phyloP scores from a whole-genome alignment of 257 asterid genomes.

The Pogostemon cablin region DNA sequence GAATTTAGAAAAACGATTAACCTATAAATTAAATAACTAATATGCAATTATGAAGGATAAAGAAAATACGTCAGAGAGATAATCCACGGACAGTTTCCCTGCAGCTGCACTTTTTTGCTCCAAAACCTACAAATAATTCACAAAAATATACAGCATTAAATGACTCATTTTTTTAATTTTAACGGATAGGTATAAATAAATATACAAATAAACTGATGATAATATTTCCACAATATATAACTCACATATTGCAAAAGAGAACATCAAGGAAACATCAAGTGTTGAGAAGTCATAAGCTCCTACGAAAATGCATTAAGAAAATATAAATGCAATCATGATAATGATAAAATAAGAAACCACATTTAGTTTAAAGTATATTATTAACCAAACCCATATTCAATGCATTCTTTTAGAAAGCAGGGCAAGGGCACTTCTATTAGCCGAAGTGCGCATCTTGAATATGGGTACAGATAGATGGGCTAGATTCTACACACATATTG shows the following conservation, averaged over 20 bases:
- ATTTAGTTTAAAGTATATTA: neutral
- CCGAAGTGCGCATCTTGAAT: neutral
- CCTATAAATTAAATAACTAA: conserved; percentile 17
- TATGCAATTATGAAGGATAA: conserved; percentile 23
- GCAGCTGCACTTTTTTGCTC: conserved; percentile 56
- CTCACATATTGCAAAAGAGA: neutral
- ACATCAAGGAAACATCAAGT: neutral
- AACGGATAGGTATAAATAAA: neutral
- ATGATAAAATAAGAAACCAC: neutral
- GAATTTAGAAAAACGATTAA: neutral
- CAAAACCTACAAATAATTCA: conserved; percentile 57
- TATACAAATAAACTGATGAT: neutral
- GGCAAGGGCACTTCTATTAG: too few relatives aligned
- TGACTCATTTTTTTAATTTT: neutral
- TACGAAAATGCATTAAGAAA: conserved; percentile 8
- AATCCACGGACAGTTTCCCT: conserved; percentile 53
- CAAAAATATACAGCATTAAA: conserved; percentile 14
- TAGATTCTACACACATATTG: too few relatives aligned
- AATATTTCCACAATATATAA: neutral
- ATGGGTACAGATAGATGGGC: neutral
- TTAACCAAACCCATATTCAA: neutral
- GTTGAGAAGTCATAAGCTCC: neutral
- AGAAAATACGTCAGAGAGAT: conserved; percentile 65
- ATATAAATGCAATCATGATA: neutral
- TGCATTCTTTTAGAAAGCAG: neutral